phyloP scores from a whole-genome alignment of 352 stramenopile genomes.

The Phytophthora syringae region DNA sequence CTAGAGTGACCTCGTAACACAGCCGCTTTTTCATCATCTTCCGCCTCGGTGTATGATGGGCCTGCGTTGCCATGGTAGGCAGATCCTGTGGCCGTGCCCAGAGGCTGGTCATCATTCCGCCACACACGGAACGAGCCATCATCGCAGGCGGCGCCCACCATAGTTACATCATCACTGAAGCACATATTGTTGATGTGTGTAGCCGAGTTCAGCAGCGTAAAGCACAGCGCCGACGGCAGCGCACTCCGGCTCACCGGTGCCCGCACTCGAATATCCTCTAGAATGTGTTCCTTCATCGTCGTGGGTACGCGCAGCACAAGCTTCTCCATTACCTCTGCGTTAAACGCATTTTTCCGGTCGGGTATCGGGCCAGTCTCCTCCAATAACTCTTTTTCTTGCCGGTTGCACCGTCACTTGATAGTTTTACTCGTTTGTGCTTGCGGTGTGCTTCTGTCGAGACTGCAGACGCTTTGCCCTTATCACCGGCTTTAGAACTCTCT shows the following conservation, averaged over 20 bases:
- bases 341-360: conserved; percentile 73
- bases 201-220: conserved; percentile 81
- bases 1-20: conserved; percentile 78
- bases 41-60: conserved; percentile 44
- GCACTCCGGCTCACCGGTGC: conserved; percentile 55
- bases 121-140: conserved; percentile 83
- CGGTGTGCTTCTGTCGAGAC: conserved; percentile 48
- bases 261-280: conserved; percentile 70
- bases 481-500: conserved; percentile 42
- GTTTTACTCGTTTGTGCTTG: conserved; percentile 66
- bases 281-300: conserved; percentile 68
- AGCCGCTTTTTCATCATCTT: conserved; percentile 75
- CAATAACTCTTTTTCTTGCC: conserved; percentile 57
- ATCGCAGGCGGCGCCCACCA: conserved; percentile 77
- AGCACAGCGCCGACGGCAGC: conserved; percentile 76
- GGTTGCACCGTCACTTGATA: conserved; percentile 35
- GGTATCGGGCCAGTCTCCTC: conserved; percentile 69
- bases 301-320: conserved; percentile 73
- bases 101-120: conserved; percentile 80
- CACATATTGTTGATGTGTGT: conserved; percentile 84
- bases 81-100: conserved; percentile 71
- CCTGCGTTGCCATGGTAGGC: conserved; percentile 55
- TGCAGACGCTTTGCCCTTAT: conserved; percentile 44
- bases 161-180: conserved; percentile 81
- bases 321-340: conserved; percentile 80